These are phyloP conservation scores for Brettanomyces bruxellensis DNA, from an alignment of 805 yeast species.

Conservation along the genomic window DNA sequence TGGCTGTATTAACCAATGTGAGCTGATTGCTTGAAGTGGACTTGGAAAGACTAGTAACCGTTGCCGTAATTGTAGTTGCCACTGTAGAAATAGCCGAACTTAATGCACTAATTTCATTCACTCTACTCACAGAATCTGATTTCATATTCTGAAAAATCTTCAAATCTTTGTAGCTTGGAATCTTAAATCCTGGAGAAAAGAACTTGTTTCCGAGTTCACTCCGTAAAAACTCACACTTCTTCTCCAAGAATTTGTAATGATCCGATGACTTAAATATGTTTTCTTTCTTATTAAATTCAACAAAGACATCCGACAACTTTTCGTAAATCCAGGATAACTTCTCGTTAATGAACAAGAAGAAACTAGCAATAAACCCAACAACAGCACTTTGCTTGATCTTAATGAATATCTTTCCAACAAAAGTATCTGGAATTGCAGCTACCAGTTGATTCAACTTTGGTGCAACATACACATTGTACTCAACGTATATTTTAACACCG, in stretches of 20 bases:
- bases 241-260: slow-evolving; percentile 21
- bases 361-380: slow-evolving; percentile 3
- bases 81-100: slow-evolving; percentile 1
- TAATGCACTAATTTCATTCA: slow-evolving; percentile 1
- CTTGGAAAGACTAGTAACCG: neutral
- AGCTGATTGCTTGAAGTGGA: neutral
- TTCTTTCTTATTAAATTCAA: slow-evolving; percentile 8
- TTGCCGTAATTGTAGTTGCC: neutral
- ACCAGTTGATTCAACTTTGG: slow-evolving; percentile 11
- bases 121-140: neutral
- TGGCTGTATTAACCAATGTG: neutral
- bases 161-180: slow-evolving; percentile 17
- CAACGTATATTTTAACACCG: slow-evolving; percentile 7
- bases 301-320: slow-evolving; percentile 3
- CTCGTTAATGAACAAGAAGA: neutral
- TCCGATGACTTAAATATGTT: slow-evolving; percentile 16
- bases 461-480: slow-evolving; percentile 16
- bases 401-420: slow-evolving; percentile 14
- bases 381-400: slow-evolving; percentile 7
- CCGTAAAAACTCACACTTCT: slow-evolving; percentile 23
- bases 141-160: slow-evolving; percentile 14
- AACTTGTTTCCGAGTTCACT: slow-evolving; percentile 21
- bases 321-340: slow-evolving; percentile 1
- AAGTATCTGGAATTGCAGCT: slow-evolving; percentile 9
- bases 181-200: slow-evolving; percentile 20